A percentile compares a stretch with the other conserved stretches of the same genome.
Evolutionary conservation across 2,329 filamentous ascomycete species (phyloP).

Genomic region (Fusarium nygamai): DNA sequence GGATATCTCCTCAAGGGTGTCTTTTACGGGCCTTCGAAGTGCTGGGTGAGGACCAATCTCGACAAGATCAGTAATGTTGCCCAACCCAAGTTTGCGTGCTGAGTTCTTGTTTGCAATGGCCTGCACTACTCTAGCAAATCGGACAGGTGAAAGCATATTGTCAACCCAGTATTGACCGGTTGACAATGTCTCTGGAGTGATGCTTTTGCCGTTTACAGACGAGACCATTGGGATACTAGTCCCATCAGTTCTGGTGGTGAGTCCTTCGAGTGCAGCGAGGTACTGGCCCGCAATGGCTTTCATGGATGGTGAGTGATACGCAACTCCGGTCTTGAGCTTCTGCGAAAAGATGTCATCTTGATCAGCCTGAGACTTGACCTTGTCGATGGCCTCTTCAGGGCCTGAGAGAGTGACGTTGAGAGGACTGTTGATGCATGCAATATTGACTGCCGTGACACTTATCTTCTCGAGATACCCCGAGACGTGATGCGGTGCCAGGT

Average conservation of each 20-base stretch:
- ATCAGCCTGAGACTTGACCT: conserved; percentile 47
- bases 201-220: conserved; percentile 51
- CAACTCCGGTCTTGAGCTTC: conserved; percentile 56
- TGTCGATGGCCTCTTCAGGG: conserved; percentile 52
- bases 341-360: conserved; percentile 55
- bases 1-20: conserved; percentile 8
- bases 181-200: conserved; percentile 48
- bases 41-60: conserved; percentile 42
- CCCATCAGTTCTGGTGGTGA: not conserved
- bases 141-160: conserved; percentile 49
- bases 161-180: conserved; percentile 54
- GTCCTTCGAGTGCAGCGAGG: conserved; percentile 36
- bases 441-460: not conserved
- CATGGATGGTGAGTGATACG: conserved; percentile 64
- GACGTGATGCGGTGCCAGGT: not conserved
- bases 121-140: conserved; percentile 47
- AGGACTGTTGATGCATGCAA: conserved; percentile 61
- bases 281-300: conserved; percentile 57
- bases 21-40: conserved; percentile 24
- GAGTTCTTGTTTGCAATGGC: not conserved
- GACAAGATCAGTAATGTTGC: conserved; percentile 6
- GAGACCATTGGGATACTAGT: conserved; percentile 44
- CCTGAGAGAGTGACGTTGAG: conserved; percentile 60
- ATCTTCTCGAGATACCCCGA: not conserved
- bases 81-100: not conserved